These are phyloP conservation scores for Stellera chamaejasme DNA, from an alignment of 345 rosid genomes.

Conservation along the genomic window DNA sequence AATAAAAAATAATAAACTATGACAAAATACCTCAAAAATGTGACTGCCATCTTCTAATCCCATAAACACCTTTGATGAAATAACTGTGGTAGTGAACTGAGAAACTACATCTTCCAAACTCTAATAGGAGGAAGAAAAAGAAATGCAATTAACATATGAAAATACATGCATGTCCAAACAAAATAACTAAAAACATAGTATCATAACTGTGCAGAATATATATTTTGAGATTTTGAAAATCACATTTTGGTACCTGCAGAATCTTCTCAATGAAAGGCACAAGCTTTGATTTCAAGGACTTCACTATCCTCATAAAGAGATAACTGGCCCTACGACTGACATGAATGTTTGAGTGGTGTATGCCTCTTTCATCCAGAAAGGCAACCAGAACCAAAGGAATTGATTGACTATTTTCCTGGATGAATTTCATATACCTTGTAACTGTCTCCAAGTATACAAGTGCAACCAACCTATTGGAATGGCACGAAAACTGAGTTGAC, in stretches of 20 bases:
- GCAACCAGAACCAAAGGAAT: slow-evolving; percentile 69
- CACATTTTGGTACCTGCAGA: slow-evolving; percentile 50
- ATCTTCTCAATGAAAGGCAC: slow-evolving; percentile 79
- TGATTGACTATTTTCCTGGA: slow-evolving; percentile 59
- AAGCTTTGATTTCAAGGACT: slow-evolving; percentile 73
- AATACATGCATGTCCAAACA: background rate
- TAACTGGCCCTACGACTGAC: slow-evolving; percentile 89
- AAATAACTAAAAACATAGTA: no score
- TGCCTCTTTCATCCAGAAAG: slow-evolving; percentile 94
- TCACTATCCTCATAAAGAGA: slow-evolving; percentile 88
- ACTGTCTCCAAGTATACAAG: slow-evolving; percentile 76
- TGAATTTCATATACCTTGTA: slow-evolving; percentile 76
- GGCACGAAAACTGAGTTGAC: slow-evolving; percentile 71
- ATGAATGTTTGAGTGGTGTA: slow-evolving; percentile 70
- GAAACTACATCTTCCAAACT: slow-evolving; percentile 75
- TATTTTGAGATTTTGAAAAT: background rate
- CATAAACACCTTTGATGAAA: slow-evolving; percentile 33
- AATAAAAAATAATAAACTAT: background rate
- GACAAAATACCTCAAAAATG: slow-evolving; percentile 73
- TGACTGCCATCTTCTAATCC: slow-evolving; percentile 85
- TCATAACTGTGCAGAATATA: no score
- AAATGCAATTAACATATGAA: background rate
- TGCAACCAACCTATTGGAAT: slow-evolving; percentile 83
- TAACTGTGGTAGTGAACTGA: slow-evolving; percentile 46
- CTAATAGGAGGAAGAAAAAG: slow-evolving; percentile 30